A percentile compares a stretch with the other conserved stretches of the same genome.
Evolutionary conservation across 371 early-diverging fungal species (phyloP).

Genomic region (Lichtheimia corymbifera): DNA sequence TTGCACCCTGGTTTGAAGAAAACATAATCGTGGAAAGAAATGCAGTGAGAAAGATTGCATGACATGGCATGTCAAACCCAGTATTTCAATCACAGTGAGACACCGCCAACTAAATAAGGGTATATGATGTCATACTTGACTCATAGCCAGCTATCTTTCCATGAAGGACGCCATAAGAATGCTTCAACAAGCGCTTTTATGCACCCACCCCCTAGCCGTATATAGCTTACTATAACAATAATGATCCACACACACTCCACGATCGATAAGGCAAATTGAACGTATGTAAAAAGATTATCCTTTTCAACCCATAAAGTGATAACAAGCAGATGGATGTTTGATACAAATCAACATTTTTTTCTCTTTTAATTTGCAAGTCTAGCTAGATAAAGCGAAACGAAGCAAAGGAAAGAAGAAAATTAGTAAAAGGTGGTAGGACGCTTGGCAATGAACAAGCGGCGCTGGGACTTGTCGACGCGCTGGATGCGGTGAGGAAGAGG

Average conservation of each 20-base stretch:
- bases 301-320: too few species aligned
- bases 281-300: too few species aligned
- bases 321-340: too few species aligned
- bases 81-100: slow-evolving; percentile 2
- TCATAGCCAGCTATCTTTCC: too few species aligned
- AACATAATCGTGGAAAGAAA: background rate
- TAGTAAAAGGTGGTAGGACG: slow-evolving; percentile 91
- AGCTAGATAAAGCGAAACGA: background rate
- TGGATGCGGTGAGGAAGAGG: slow-evolving; percentile 96
- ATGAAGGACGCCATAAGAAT: too few species aligned
- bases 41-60: background rate
- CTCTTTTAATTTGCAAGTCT: background rate
- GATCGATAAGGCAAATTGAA: too few species aligned
- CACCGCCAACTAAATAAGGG: background rate
- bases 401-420: slow-evolving; percentile 11
- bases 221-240: too few species aligned
- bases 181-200: too few species aligned
- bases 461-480: slow-evolving; percentile 71
- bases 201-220: too few species aligned
- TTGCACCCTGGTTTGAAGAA: slow-evolving; percentile 5
- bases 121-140: too few species aligned
- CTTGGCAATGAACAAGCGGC: slow-evolving; percentile 84
- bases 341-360: too few species aligned
- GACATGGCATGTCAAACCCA: slow-evolving; percentile 1
- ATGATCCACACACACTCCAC: too few species aligned